phyloP scores from a whole-genome alignment of 441 rosid genomes.

The Populus hybrid region DNA sequence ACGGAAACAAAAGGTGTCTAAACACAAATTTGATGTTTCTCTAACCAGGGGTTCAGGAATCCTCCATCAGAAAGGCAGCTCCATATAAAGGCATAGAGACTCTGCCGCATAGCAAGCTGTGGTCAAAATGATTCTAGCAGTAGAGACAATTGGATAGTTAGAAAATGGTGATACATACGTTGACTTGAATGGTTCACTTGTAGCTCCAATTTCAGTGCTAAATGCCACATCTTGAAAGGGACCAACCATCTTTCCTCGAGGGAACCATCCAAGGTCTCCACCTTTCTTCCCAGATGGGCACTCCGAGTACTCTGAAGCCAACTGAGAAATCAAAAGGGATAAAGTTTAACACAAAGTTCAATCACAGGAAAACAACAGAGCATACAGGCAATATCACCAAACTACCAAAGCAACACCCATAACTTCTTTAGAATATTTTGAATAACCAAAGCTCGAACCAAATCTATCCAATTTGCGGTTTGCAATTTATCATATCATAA shows the following conservation, averaged over 20 bases:
- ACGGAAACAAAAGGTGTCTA: neutral
- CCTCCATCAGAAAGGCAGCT: slow-evolving; percentile 9
- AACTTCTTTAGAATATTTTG: neutral
- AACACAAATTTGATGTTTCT: neutral
- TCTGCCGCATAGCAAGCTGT: neutral
- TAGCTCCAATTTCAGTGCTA: slow-evolving; percentile 72
- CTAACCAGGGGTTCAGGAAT: neutral
- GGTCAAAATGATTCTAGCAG: neutral
- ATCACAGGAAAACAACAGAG: neutral
- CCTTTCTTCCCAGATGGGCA: slow-evolving; percentile 98
- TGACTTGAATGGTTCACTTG: slow-evolving; percentile 95
- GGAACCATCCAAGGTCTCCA: slow-evolving; percentile 99
- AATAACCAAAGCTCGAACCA: neutral
- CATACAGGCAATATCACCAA: neutral
- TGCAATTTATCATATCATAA: neutral
- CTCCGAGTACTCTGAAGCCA: slow-evolving; percentile 93
- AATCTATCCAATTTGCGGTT: neutral
- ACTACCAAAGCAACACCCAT: neutral
- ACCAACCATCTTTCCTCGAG: slow-evolving; percentile 96
- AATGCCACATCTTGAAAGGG: slow-evolving; percentile 97
- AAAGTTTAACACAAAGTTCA: neutral
- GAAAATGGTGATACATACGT: slow-evolving; percentile 43
- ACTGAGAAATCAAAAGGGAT: slow-evolving; percentile 30
- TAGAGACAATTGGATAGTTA: neutral
- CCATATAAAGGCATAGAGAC: slow-evolving; percentile 5